A percentile compares a stretch with the other conserved stretches of the same genome.
These are phyloP conservation scores for Elsinoe ampelina DNA, from an alignment of 2,329 filamentous ascomycete genomes.

Conservation along the genomic window DNA sequence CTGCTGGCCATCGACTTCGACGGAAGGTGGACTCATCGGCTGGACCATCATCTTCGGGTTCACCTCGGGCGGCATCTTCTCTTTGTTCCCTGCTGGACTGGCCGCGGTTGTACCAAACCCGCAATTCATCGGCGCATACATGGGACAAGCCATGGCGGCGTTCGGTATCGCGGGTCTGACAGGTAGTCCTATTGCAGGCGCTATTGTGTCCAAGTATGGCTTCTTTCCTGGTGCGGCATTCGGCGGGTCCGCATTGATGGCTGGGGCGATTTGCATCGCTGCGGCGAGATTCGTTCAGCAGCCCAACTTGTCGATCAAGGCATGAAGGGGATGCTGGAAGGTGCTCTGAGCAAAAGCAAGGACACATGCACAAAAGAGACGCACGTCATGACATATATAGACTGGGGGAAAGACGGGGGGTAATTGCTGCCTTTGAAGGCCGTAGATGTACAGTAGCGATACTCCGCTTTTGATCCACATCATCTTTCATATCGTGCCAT, in stretches of 20 bases:
- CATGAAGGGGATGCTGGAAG: background rate
- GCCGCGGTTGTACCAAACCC: background rate
- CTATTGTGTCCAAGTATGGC: slow-evolving; percentile 9
- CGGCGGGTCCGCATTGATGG: background rate
- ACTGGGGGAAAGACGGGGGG: background rate
- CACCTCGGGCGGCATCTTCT: slow-evolving; percentile 7
- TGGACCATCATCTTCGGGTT: slow-evolving; percentile 12
- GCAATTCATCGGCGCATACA: slow-evolving; percentile 11
- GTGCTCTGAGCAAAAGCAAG: background rate
- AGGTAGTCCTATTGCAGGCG: slow-evolving; percentile 13
- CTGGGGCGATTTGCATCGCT: background rate
- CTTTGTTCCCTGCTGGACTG: slow-evolving; percentile 9
- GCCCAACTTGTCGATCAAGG: slow-evolving; percentile 6
- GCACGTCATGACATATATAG: background rate
- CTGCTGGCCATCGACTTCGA: slow-evolving; percentile 14
- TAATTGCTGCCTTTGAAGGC: background rate
- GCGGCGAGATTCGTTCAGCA: slow-evolving; percentile 4
- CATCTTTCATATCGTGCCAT: background rate
- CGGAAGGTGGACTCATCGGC: slow-evolving; percentile 6
- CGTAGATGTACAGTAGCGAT: background rate
- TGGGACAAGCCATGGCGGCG: slow-evolving; percentile 7
- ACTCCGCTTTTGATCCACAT: background rate
- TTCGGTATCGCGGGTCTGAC: slow-evolving; percentile 13
- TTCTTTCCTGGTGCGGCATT: background rate
- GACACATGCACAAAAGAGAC: background rate